These are phyloP conservation scores for Citrullus mucosospermus DNA, from an alignment of 306 rosid species.

Conservation along the genomic window DNA sequence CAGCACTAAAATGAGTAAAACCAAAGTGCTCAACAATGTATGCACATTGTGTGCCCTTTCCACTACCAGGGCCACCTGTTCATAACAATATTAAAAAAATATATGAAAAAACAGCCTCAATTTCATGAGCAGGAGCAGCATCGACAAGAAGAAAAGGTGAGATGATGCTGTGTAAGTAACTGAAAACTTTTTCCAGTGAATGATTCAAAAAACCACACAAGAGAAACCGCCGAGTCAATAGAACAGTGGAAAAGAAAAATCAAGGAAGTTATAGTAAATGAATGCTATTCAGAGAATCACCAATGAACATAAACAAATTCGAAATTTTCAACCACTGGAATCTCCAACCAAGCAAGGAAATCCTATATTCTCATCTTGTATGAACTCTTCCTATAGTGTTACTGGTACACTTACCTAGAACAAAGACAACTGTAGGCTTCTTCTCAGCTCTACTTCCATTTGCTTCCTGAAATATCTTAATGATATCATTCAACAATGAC, in stretches of 20 bases:
- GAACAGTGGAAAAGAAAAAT: not conserved
- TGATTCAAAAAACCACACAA: not conserved
- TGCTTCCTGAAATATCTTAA: constrained; percentile 28
- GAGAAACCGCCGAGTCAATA: not conserved
- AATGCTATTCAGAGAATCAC: not conserved
- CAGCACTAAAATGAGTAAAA: constrained; percentile 66
- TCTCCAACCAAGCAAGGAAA: not conserved
- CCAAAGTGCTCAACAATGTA: constrained; percentile 43
- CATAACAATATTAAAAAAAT: not conserved
- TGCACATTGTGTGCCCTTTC: constrained; percentile 73
- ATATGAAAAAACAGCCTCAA: not conserved
- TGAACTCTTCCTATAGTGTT: not conserved
- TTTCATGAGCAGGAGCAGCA: not conserved
- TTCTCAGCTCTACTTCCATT: constrained; percentile 32
- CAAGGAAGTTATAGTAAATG: not conserved
- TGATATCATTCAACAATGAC: not conserved
- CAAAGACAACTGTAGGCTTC: constrained; percentile 59
- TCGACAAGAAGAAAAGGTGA: not conserved
- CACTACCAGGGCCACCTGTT: constrained; percentile 69
- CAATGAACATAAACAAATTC: not conserved
- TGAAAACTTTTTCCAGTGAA: not conserved
- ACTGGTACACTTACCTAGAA: constrained; percentile 39
- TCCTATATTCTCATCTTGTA: not conserved
- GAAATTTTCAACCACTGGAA: not conserved
- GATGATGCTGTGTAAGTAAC: not conserved